Conservation (phyloP, 2,329 filamentous ascomycete genomes). For the Fusarium dimerum region DNA sequence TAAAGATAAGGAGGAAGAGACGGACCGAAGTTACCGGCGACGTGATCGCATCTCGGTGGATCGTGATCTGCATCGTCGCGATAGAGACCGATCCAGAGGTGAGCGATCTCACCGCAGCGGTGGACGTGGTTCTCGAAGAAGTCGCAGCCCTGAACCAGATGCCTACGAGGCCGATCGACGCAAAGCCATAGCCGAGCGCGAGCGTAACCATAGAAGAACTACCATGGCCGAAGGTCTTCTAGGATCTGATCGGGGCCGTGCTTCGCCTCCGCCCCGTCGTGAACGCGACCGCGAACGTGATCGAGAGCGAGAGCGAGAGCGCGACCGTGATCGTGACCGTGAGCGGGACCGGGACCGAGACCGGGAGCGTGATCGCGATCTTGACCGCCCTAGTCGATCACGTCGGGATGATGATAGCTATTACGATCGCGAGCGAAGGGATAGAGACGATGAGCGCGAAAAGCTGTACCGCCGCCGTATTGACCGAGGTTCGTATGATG, state of each 20-base stretch:
- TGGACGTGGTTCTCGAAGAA: slow-evolving; percentile 62
- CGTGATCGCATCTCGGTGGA: slow-evolving; percentile 57
- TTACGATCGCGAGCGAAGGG: slow-evolving; percentile 84
- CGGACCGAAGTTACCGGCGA: slow-evolving; percentile 63
- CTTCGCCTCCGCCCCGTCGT: slow-evolving; percentile 41
- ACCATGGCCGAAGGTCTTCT: slow-evolving; percentile 66
- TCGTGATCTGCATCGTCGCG: slow-evolving; percentile 60
- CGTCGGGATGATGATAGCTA: slow-evolving; percentile 65
- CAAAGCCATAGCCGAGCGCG: slow-evolving; percentile 89
- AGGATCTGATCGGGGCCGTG: slow-evolving; percentile 50
- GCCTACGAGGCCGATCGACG: slow-evolving; percentile 94
- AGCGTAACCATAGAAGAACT: slow-evolving; percentile 86
- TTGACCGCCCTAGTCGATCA: slow-evolving; percentile 53
- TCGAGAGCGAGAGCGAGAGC: slow-evolving; percentile 22
- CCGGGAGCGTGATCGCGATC: slow-evolving; percentile 44
- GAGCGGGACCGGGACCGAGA: slow-evolving; percentile 42
- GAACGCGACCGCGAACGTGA: slow-evolving; percentile 18
- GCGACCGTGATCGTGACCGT: slow-evolving; percentile 45
- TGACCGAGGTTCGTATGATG: slow-evolving; percentile 77
- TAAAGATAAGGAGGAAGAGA: slow-evolving; percentile 87
- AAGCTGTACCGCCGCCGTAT: slow-evolving; percentile 78
- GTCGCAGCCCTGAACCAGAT: slow-evolving; percentile 88
- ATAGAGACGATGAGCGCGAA: slow-evolving; percentile 88
- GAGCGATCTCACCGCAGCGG: slow-evolving; percentile 64
- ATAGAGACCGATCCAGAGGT: slow-evolving; percentile 58